Conservation (phyloP, 257 asterid species). For the Solanum tarijense region DNA sequence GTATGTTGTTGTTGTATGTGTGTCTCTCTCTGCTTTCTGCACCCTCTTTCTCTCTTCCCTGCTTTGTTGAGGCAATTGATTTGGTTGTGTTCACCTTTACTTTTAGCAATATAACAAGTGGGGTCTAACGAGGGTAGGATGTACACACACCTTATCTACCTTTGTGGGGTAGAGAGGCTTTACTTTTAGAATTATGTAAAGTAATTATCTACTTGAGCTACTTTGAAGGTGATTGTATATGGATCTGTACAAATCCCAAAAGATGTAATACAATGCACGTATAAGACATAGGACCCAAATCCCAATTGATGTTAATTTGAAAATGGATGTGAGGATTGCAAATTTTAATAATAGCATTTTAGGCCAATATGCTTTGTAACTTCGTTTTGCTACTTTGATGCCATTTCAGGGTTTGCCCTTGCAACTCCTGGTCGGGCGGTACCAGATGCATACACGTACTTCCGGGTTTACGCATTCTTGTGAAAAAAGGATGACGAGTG, state of each 20-base stretch:
- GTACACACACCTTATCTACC: background rate
- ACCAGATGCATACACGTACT: background rate
- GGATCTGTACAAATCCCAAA: background rate
- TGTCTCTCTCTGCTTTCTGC: background rate
- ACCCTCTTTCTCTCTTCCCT: background rate
- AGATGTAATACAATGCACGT: background rate
- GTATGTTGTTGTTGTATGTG: background rate
- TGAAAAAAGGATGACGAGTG: conserved; percentile 14
- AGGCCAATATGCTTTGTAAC: background rate
- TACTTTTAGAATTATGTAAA: background rate
- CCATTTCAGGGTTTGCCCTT: conserved; percentile 6
- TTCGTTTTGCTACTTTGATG: background rate
- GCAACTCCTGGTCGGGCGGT: background rate
- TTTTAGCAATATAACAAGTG: background rate
- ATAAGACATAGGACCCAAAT: background rate
- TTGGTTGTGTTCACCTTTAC: background rate
- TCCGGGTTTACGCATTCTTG: conserved; percentile 2
- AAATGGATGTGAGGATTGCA: background rate
- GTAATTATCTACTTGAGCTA: background rate
- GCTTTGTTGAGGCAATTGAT: background rate
- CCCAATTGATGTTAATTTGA: background rate
- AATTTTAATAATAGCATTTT: background rate
- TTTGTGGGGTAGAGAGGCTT: background rate
- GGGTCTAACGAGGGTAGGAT: background rate
- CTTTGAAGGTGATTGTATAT: background rate